phyloP scores from a whole-genome alignment of 179 eudicot species.

The Corrigiola litoralis region DNA sequence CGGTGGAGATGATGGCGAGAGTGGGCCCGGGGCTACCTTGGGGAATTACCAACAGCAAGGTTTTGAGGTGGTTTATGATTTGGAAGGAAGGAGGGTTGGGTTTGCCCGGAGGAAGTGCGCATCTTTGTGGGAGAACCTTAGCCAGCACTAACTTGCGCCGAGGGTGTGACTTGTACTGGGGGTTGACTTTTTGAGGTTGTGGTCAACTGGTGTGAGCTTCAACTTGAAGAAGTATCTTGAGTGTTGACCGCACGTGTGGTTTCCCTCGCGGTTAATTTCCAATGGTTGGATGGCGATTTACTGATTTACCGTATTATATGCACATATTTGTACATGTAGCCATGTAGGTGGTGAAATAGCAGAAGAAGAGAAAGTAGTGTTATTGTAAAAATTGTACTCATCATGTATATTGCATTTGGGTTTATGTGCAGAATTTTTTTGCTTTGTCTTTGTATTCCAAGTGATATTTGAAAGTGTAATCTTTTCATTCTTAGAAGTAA shows the following conservation, averaged over 20 bases:
- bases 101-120: conserved; percentile 73
- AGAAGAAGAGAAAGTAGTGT: not conserved
- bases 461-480: no score
- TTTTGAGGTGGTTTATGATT: conserved; percentile 89
- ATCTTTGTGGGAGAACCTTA: conserved; percentile 67
- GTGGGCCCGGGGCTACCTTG: conserved; percentile 78
- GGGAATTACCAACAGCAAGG: conserved; percentile 97
- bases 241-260: conserved; percentile 14
- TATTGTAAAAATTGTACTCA: no score
- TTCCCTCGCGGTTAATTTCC: not conserved
- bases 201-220: conserved; percentile 13
- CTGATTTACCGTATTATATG: not conserved
- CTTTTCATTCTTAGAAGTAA: no score
- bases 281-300: not conserved
- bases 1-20: conserved; percentile 66
- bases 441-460: no score
- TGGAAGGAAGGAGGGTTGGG: conserved; percentile 69
- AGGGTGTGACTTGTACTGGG: not conserved
- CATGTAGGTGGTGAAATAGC: not conserved
- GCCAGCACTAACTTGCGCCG: conserved; percentile 26
- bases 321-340: not conserved
- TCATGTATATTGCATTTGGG: no score
- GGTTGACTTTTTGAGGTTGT: conserved; percentile 5
- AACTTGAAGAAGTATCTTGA: not conserved
- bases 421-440: no score